phyloP scores from a whole-genome alignment of 495 filamentous ascomycete species.

The Chaetomium cochliodes region DNA sequence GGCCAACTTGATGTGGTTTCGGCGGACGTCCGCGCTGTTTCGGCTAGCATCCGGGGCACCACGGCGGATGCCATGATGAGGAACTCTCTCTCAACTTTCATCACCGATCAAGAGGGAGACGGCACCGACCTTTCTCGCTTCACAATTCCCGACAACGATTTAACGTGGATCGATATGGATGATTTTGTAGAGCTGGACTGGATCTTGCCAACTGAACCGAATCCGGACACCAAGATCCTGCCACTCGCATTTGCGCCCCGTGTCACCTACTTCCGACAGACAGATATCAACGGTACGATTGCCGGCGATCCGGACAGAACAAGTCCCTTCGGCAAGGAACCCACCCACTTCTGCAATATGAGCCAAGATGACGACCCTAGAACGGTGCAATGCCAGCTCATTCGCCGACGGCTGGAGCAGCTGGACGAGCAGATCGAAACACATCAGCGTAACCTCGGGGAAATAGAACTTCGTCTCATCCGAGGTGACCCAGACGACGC shows the following conservation, averaged over 20 bases:
- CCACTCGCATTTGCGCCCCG: conserved; percentile 88
- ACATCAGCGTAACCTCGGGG: conserved; percentile 64
- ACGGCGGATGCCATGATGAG: conserved; percentile 69
- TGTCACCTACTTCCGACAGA: conserved; percentile 96
- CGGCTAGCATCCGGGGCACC: conserved; percentile 81
- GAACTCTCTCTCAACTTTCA: conserved; percentile 50
- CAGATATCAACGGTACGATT: conserved; percentile 75
- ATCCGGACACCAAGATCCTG: conserved; percentile 89
- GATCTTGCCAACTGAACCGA: conserved; percentile 85
- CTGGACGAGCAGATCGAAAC: conserved; percentile 72
- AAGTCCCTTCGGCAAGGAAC: conserved; percentile 87
- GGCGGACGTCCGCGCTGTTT: conserved; percentile 90
- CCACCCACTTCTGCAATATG: conserved; percentile 93
- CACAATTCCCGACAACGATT: conserved; percentile 89
- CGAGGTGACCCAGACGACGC: conserved; percentile 53
- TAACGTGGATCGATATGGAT: conserved; percentile 98
- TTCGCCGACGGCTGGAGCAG: conserved; percentile 73
- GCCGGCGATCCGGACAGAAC: conserved; percentile 66
- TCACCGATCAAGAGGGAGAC: conserved; percentile 50
- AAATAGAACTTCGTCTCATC: conserved; percentile 62
- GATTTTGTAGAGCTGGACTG: conserved; percentile 98
- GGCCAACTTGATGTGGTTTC: conserved; percentile 88
- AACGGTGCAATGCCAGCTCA: conserved; percentile 81
- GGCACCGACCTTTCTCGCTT: conserved; percentile 77
- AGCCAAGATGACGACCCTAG: conserved; percentile 89